A percentile compares a stretch with the other conserved stretches of the same genome.
phyloP scores from a whole-genome alignment of 371 early-diverging fungal genomes.

The Syncephalis plumigaleata region DNA sequence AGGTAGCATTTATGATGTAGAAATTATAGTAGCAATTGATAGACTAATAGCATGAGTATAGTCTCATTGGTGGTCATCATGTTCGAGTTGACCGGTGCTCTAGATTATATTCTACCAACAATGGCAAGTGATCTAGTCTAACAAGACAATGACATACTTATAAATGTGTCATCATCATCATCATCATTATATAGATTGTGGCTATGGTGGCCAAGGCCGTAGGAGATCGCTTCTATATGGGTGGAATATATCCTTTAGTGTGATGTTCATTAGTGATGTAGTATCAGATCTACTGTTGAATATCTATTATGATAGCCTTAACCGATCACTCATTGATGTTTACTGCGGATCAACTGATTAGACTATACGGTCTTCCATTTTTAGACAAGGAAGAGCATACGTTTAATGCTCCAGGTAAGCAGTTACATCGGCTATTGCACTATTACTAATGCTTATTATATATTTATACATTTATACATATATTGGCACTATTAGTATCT shows the following conservation, averaged over 20 bases:
- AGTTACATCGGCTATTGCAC: background rate
- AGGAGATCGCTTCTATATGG: slow-evolving; percentile 64
- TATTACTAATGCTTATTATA: too few species aligned
- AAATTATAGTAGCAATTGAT: background rate
- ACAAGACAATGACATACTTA: too few species aligned
- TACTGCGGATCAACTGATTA: slow-evolving; percentile 63
- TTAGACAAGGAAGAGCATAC: slow-evolving; percentile 63
- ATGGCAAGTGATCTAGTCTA: too few species aligned
- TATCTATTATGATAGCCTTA: too few species aligned
- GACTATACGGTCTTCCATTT: slow-evolving; percentile 73
- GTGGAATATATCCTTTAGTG: slow-evolving; percentile 40
- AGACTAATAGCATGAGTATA: slow-evolving; percentile 2
- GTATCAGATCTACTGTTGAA: too few species aligned
- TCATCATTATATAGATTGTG: slow-evolving; percentile 32
- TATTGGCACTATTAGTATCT: slow-evolving; percentile 33
- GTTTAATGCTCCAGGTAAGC: slow-evolving; percentile 29
- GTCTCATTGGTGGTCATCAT: slow-evolving; percentile 86
- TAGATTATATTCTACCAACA: slow-evolving; percentile 80
- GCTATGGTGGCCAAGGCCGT: slow-evolving; percentile 79
- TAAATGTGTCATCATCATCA: too few species aligned
- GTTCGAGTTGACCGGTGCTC: slow-evolving; percentile 91
- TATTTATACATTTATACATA: too few species aligned
- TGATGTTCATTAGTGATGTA: too few species aligned
- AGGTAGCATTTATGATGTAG: slow-evolving; percentile 11
- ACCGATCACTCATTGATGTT: slow-evolving; percentile 1